Base-by-base conservation (phyloP, 2,329 filamentous ascomycete genomes). In the Exophiala mesophila region DNA sequence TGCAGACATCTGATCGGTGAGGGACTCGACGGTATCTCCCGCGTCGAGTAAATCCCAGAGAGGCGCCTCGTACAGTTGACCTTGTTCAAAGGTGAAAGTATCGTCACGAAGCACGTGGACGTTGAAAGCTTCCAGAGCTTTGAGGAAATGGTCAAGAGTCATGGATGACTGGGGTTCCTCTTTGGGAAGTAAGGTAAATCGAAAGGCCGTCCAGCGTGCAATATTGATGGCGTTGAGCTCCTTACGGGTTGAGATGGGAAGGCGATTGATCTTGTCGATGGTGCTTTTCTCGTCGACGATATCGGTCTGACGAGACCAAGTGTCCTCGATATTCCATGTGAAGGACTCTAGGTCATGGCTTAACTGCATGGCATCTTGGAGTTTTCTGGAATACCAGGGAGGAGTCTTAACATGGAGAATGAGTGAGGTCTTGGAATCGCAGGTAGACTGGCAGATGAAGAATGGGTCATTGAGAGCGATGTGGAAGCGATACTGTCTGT, bases 41-140 rank as follows among this genome's bases (percentile, higher is more conserved):
- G 36, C 36, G 16, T 70, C 65, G 41, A 69, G 65, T 56, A 67
- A 62, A 17, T 58, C 53, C 67, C 68, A 70, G 12, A 68, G 53
- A 12, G 43, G 40, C 16, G 48, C 26, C 34, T 46, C 36, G 28
- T 45, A 55, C 86, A 86, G 28, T 3, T 33, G 18, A 18, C 19
- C 28, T 49, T 21, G 56, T 12, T 58, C 58, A 18, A 71, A 58
- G 1, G 55, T 55, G 41, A 85, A 76, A 1, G 62, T 54, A 6
- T 63, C 57, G 15, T 62, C 56, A 13, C 64, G 44, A 21, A 70
- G 57, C 12, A 82, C 65, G 0, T 65, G 57, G 36, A 95, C 71
- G 45, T 94, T 94, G 65, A 84, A 84, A 50, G 94, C 85, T 8
- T 70, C 66, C 1, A 96, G 68, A 1, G 76, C 76, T 6, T 66